Conservation (phyloP, 2,329 filamentous ascomycete species). For the Pseudogymnoascus sp. region DNA sequence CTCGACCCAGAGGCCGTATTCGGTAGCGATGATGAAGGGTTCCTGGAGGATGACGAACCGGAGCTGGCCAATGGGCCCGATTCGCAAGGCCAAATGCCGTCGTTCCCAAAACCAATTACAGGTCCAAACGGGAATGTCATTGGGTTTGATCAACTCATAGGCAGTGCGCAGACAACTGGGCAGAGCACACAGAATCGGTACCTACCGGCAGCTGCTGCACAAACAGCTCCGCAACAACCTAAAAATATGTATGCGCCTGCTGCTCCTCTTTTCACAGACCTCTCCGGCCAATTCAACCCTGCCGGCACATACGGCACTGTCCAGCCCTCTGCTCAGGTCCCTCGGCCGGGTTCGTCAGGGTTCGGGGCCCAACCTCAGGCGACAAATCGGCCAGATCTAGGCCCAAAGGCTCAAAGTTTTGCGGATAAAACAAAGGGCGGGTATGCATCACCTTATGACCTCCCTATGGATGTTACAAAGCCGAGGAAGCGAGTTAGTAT, state of each 20-base stretch:
- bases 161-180: conserved; percentile 13
- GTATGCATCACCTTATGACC: conserved; percentile 89
- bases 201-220: conserved; percentile 20
- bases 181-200: conserved; percentile 23
- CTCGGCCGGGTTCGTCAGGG: neutral
- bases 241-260: conserved; percentile 23
- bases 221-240: conserved; percentile 10
- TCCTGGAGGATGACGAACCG: conserved; percentile 55
- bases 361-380: conserved; percentile 25
- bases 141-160: conserved; percentile 17
- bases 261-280: conserved; percentile 27
- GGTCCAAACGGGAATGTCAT: conserved; percentile 28
- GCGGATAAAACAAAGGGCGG: conserved; percentile 84
- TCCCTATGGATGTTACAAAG: conserved; percentile 81
- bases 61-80: conserved; percentile 20
- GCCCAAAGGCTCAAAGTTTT: conserved; percentile 68
- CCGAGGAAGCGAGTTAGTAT: conserved; percentile 57
- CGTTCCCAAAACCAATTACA: conserved; percentile 23
- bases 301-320: conserved; percentile 18
- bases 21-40: conserved; percentile 77
- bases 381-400: conserved; percentile 34
- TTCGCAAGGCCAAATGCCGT: conserved; percentile 22
- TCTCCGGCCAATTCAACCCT: conserved; percentile 22
- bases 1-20: conserved; percentile 61
- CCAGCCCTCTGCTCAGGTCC: neutral